Base-by-base conservation (phyloP, 352 stramenopile genomes). In the Phytophthora europaea region DNA sequence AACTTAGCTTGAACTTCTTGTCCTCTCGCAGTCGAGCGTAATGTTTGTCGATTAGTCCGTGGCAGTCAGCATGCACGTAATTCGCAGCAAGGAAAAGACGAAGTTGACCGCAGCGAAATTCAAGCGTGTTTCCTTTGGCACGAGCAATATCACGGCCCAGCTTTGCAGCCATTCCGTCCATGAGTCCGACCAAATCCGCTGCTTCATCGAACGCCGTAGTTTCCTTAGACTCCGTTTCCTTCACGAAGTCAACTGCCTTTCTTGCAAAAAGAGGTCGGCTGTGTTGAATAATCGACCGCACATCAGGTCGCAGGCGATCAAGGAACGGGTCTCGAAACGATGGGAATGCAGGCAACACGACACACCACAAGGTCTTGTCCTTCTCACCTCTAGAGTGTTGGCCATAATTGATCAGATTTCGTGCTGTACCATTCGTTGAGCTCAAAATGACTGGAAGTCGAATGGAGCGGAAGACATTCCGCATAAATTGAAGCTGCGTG, bases 381-480 rank as follows among this genome's bases (percentile, higher is more conserved):
- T 10, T 6, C 23, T 12, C 4, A 7, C 23, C 52, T 40, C 52
- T 58, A 28, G 52, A 58, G 12, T 22, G 15, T 6, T n/a, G 10
- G 9, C 52, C 16, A 58, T 26, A 36, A 5, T 58, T 10, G 20
- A 62, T 34, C 10, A 52, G 34, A 20, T 62, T 51, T n/a, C 36
- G 34, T 28, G 58, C 58, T 15, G 26, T 56, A 13, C 47, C 59
- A 23, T 65, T 48, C 15, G 45, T 50, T 33, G 59, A 47, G 15
- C 59, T 65, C 7, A 55, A 47, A 34, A 57, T 56, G 23, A 65
- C 45, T 16, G 28, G 12, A 4, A 65, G 20, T 1, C 12, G 10
- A 54, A 65, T 58, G 10, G 59, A 65, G 18, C 59, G 45, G 20
- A 65, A 65, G 2, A 65, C 59, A 28, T 65, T 65, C n/a, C 43